Base-by-base conservation (phyloP, 441 rosid species). In the Isatis lusitanica region DNA sequence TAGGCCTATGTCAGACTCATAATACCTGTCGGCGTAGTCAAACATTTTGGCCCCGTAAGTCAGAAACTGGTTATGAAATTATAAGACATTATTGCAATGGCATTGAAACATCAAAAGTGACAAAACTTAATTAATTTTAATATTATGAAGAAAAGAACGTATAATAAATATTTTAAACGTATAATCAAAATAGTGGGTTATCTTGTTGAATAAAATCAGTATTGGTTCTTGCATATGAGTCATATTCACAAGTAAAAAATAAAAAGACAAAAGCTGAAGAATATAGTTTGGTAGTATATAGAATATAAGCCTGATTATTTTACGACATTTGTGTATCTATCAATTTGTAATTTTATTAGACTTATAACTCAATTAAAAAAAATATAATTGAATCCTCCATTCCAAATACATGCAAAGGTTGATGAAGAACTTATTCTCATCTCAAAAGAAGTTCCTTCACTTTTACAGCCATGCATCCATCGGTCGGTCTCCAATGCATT, bases 341-440 rank as follows among this genome's bases (percentile, higher is more conserved):
- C 39, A 66, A 9, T 59, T 40, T 51, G 61, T 18, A 66, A 5
- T 46, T 46, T 6, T 48, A 48, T 21, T 33, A 59, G 6, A 36
- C 67, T 58, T 46, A 36, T 40, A 21, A 51, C 42, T 12, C 46
- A 63, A 35, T 28, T 62, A 62, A 70, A 62, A 62, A 70, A 47
- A 24, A 76, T 55, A 47, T 31, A 21, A 36, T 48, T 63, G 31
- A 63, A 57, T 64, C 62, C 48, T 56, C 52, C 17, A 43, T 28
- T 48, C 71, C 53, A 30, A 56, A 70, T 64, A 40, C 57, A 48
- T 70, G 75, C 66, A 76, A 56, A 65, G 61, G 21, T 44, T 36
- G 67, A 67, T n/a, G 66, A 69, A 76, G 66, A 73, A 76, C 47
- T 57, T 76, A 76, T 78, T 78, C 77, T 67, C 77, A 52, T 68